These are phyloP conservation scores for Silene latifolia DNA, from an alignment of 148 eudicot species.

Conservation along the genomic window DNA sequence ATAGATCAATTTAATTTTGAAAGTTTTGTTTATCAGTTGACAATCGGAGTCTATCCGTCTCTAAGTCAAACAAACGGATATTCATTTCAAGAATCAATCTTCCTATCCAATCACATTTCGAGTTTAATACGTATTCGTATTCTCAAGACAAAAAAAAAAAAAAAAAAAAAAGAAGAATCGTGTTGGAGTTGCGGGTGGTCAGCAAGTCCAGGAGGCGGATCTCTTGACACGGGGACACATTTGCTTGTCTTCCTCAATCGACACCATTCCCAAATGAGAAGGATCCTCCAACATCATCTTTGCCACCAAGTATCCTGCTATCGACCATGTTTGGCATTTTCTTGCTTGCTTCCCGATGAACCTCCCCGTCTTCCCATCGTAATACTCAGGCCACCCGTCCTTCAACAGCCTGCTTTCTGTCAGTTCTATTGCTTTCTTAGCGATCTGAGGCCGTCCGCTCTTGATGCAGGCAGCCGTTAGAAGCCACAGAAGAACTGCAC, in stretches of 20 bases:
- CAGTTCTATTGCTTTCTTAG: conserved; percentile 44
- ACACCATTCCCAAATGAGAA: conserved; percentile 59
- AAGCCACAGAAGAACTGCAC: conserved; percentile 47
- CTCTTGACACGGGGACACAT: conserved; percentile 45
- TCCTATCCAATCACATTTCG: neutral
- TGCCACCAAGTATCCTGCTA: conserved; percentile 58
- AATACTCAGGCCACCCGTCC: conserved; percentile 56
- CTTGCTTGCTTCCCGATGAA: conserved; percentile 56
- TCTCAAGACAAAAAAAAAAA: neutral
- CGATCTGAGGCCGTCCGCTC: conserved; percentile 59
- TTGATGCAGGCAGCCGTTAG: conserved; percentile 53
- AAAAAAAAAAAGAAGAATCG: neutral
- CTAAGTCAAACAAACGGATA: neutral
- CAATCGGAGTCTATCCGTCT: too few relatives aligned
- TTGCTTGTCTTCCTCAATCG: conserved; percentile 55
- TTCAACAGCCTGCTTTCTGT: conserved; percentile 42
- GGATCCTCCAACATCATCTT: conserved; percentile 62
- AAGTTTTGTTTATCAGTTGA: neutral
- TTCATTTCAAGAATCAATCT: conserved; percentile 3
- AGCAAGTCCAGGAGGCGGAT: conserved; percentile 47
- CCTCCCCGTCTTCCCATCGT: conserved; percentile 50
- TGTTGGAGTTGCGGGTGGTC: neutral
- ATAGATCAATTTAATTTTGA: too few relatives aligned
- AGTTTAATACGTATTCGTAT: neutral
- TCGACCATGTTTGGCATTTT: conserved; percentile 54